Evolutionary conservation across 2,329 filamentous ascomycete genomes (phyloP).

Genomic region (Capronia epimyces): DNA sequence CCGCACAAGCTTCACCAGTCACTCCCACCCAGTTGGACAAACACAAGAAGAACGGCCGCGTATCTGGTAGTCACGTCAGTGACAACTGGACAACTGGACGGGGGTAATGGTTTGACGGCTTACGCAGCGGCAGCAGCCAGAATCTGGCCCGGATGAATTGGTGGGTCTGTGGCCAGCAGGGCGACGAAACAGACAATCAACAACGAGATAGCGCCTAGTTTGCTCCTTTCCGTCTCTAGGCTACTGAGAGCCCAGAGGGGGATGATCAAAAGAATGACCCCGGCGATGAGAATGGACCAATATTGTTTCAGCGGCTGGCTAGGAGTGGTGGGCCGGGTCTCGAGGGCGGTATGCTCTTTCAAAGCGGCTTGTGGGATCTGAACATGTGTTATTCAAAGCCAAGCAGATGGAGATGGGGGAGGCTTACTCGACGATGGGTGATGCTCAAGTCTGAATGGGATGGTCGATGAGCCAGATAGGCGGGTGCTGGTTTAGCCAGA

Average conservation of each 20-base stretch:
- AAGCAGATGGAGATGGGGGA: no score
- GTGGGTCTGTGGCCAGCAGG: background rate
- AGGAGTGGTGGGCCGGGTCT: background rate
- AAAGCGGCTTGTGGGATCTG: no score
- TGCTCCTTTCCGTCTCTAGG: background rate
- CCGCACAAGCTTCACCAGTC: background rate
- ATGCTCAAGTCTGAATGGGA: no score
- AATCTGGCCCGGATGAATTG: background rate
- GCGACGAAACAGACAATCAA: background rate
- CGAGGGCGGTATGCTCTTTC: no score
- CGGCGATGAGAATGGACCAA: background rate
- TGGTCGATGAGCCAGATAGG: no score
- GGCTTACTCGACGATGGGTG: no score
- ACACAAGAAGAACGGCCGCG: slow-evolving; percentile 1
- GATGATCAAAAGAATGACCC: background rate
- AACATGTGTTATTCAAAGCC: no score
- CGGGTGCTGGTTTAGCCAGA: no score
- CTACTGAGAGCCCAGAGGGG: background rate
- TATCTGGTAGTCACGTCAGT: background rate
- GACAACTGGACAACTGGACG: background rate
- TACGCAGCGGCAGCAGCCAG: background rate
- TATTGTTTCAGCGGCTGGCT: background rate
- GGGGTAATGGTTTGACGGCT: background rate
- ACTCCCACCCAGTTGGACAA: background rate
- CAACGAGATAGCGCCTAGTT: background rate